Evolutionary conservation across 345 rosid genomes (phyloP).

Genomic region (Microthlaspi erraticum): DNA sequence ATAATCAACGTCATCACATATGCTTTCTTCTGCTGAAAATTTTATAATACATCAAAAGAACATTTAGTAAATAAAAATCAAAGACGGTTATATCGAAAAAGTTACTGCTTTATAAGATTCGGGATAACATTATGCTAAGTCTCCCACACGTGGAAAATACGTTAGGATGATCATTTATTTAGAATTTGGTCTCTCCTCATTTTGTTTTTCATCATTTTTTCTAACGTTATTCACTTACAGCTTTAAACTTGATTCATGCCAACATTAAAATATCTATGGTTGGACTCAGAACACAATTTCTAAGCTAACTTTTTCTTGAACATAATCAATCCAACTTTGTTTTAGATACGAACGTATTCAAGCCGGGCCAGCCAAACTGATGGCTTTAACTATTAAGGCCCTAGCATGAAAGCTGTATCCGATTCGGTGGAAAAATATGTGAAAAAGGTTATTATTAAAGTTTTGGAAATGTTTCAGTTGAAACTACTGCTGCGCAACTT

Average conservation of each 20-base stretch:
- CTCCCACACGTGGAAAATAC: slow-evolving; percentile 26
- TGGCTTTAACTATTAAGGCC: slow-evolving; percentile 38
- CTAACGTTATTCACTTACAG: neutral
- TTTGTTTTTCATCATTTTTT: neutral
- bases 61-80: neutral
- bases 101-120: slow-evolving; percentile 22
- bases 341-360: slow-evolving; percentile 33
- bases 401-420: slow-evolving; percentile 34
- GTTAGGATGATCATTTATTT: slow-evolving; percentile 17
- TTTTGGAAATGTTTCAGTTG: slow-evolving; percentile 28
- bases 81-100: slow-evolving; percentile 3
- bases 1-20: neutral
- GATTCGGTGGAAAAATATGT: slow-evolving; percentile 11
- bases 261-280: slow-evolving; percentile 4
- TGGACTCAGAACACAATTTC: neutral
- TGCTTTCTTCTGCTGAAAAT: slow-evolving; percentile 11
- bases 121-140: slow-evolving; percentile 12
- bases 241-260: neutral
- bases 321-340: slow-evolving; percentile 6
- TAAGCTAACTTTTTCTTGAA: neutral
- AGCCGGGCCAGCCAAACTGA: slow-evolving; percentile 23
- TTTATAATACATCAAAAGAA: neutral
- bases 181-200: slow-evolving; percentile 12
- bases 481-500: slow-evolving; percentile 17
- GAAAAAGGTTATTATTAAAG: neutral